Percentiles rank a stretch among this genome's conserved stretches.
Conservation (phyloP, 441 rosid species). For the Arabidopsis lyrata region DNA sequence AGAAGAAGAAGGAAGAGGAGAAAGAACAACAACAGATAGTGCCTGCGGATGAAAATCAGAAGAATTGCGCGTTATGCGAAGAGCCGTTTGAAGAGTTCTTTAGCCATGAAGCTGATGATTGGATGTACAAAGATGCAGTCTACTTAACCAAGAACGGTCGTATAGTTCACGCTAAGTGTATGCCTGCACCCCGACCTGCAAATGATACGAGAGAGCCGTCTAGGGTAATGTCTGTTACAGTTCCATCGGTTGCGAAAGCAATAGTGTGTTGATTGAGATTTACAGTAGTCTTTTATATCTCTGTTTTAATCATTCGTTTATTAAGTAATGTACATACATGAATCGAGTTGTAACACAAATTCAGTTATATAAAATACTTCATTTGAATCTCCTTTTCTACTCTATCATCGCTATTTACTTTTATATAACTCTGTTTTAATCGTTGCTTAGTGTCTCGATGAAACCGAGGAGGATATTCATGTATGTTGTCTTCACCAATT, state of each 20-base stretch:
- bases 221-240: background rate
- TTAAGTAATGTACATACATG: background rate
- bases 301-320: background rate
- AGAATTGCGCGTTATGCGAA: constrained; percentile 50
- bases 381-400: background rate
- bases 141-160: constrained; percentile 51
- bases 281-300: background rate
- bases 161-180: constrained; percentile 61
- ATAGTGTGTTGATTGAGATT: constrained; percentile 27
- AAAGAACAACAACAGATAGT: constrained; percentile 38
- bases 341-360: constrained; percentile 4
- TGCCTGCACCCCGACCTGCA: constrained; percentile 38
- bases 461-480: too few species aligned
- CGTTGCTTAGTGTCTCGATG: background rate
- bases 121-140: constrained; percentile 60
- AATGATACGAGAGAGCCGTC: background rate
- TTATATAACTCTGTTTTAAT: background rate
- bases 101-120: constrained; percentile 54
- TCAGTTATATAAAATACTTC: background rate
- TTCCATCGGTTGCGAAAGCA: constrained; percentile 13
- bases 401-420: background rate
- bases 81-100: constrained; percentile 56
- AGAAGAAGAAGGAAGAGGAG: constrained; percentile 32
- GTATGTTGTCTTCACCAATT: too few species aligned
- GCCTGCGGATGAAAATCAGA: constrained; percentile 53